phyloP scores from a whole-genome alignment of 2,329 filamentous ascomycete genomes.

The Drechslerella coelobrocha region DNA sequence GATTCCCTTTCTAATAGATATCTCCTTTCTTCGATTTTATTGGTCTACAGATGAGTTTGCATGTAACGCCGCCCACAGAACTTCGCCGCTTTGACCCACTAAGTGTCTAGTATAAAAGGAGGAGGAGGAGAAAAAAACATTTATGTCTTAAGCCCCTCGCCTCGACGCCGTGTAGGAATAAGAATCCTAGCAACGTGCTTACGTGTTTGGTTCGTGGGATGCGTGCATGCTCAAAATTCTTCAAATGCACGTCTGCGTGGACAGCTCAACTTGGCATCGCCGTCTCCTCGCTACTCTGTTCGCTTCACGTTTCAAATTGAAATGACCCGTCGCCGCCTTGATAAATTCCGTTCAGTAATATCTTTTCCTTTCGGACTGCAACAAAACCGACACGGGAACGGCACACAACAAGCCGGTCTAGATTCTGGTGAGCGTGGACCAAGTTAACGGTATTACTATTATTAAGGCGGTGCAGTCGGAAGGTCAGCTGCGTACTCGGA shows the following conservation, averaged over 20 bases:
- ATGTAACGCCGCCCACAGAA: not conserved
- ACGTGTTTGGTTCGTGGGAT: slow-evolving; percentile 5
- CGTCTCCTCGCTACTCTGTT: not conserved
- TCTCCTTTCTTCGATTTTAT: not conserved
- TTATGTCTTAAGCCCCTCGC: not conserved
- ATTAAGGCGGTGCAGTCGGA: too few species aligned
- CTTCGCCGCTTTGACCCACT: not conserved
- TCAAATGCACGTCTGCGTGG: not conserved
- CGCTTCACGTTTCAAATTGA: not conserved
- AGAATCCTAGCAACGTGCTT: not conserved
- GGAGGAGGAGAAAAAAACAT: not conserved
- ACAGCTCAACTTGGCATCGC: not conserved
- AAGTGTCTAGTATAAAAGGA: not conserved
- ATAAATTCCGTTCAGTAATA: too few species aligned
- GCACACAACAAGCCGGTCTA: not conserved
- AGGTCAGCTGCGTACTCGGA: not conserved
- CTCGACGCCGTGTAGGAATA: not conserved
- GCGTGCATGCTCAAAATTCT: not conserved
- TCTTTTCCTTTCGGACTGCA: too few species aligned
- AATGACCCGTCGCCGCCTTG: not conserved
- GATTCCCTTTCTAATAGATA: not conserved
- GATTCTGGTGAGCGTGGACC: not conserved
- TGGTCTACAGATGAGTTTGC: not conserved
- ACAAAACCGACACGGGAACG: too few species aligned
- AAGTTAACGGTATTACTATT: too few species aligned